A percentile compares a stretch with the other conserved stretches of the same genome.
Conservation (phyloP, 192 early-diverging fungal species). For the Rhizophagus sp. region DNA sequence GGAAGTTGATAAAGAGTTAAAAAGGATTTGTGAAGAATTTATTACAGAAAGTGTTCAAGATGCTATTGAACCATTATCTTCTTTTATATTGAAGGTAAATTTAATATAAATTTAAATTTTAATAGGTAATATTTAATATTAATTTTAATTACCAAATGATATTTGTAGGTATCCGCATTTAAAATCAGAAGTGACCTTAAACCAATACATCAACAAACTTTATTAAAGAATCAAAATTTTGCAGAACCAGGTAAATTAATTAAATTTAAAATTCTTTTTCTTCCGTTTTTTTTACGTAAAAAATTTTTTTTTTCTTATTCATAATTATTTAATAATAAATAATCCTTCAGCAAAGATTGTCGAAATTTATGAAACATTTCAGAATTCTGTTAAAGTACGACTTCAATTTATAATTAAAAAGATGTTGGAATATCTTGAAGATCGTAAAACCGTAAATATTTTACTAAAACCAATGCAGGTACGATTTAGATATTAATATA, state of each 20-base stretch:
- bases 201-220: conserved; percentile 40
- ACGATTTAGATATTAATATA: background rate
- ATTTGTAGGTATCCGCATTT: conserved; percentile 47
- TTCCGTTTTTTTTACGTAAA: background rate
- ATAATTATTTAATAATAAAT: background rate
- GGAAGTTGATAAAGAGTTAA: conserved; percentile 69
- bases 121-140: too few species aligned
- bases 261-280: too few species aligned
- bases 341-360: conserved; percentile 34
- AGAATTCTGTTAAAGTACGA: conserved; percentile 48
- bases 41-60: conserved; percentile 67
- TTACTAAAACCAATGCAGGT: conserved; percentile 73
- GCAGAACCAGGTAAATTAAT: conserved; percentile 41
- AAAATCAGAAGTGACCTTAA: conserved; percentile 44
- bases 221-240: conserved; percentile 51
- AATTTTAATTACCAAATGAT: too few species aligned
- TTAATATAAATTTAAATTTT: too few species aligned
- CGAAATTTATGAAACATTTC: conserved; percentile 51
- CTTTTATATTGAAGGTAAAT: conserved; percentile 68
- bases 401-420: conserved; percentile 56
- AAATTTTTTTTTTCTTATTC: background rate
- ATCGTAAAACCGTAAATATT: conserved; percentile 73
- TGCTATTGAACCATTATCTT: conserved; percentile 61
- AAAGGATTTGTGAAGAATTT: conserved; percentile 75
- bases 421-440: conserved; percentile 72